Evolutionary conservation across 1,139 yeast genomes (phyloP).

Genomic region (Suhomyces coccinellae): DNA sequence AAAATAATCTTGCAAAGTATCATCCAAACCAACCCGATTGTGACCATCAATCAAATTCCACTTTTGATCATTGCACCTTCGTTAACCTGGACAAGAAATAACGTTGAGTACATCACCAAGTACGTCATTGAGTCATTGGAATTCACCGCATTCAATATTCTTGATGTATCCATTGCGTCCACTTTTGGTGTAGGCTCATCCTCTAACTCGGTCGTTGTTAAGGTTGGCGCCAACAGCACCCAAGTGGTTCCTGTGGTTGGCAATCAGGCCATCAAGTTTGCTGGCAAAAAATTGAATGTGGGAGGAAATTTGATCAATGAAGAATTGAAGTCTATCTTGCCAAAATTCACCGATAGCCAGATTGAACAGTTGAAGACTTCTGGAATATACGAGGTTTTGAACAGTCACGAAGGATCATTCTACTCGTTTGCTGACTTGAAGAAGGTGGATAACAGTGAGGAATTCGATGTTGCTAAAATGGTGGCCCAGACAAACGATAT

Average conservation of each 20-base stretch:
- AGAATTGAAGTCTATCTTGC: constrained; percentile 52
- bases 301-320: constrained; percentile 71
- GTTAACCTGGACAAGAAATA: constrained; percentile 65
- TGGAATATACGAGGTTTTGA: constrained; percentile 72
- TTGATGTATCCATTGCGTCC: constrained; percentile 70
- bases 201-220: constrained; percentile 68
- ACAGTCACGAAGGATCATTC: constrained; percentile 57
- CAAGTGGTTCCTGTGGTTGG: constrained; percentile 81
- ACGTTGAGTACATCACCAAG: constrained; percentile 69
- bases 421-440: constrained; percentile 55
- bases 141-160: constrained; percentile 68
- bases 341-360: constrained; percentile 57
- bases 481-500: constrained; percentile 70
- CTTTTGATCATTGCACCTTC: constrained; percentile 62
- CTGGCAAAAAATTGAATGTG: constrained; percentile 47
- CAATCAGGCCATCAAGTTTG: constrained; percentile 58
- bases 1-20: constrained; percentile 61
- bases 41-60: constrained; percentile 49
- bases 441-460: constrained; percentile 51
- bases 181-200: constrained; percentile 72
- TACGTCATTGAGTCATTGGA: constrained; percentile 74
- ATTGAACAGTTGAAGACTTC: constrained; percentile 76
- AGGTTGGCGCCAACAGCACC: constrained; percentile 73
- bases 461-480: constrained; percentile 86
- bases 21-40: constrained; percentile 49